Evolutionary conservation across 192 early-diverging fungal genomes (phyloP).

Genomic region (Linnemannia schmuckeri): DNA sequence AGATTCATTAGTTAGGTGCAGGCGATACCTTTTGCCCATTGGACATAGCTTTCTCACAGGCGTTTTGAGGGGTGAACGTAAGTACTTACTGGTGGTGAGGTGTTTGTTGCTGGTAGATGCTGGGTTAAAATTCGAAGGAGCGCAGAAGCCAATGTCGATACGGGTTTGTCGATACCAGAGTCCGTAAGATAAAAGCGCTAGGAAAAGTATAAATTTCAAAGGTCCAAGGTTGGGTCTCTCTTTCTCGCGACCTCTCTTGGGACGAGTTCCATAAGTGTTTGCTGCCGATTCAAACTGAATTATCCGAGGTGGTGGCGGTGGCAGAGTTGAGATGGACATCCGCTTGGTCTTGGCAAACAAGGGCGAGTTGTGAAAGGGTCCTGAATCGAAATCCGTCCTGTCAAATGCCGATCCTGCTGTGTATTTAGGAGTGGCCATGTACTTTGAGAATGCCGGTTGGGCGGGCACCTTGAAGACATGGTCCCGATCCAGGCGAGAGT

Average conservation of each 20-base stretch:
- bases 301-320: neutral
- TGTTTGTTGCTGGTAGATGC: neutral
- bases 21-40: neutral
- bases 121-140: neutral
- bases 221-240: neutral
- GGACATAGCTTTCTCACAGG: neutral
- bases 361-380: slow-evolving; percentile 17
- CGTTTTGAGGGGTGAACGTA: no score
- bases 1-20: neutral
- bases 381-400: neutral
- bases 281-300: slow-evolving; percentile 1
- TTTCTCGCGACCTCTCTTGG: neutral
- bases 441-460: slow-evolving; percentile 13
- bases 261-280: neutral
- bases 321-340: neutral
- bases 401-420: neutral
- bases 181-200: slow-evolving; percentile 19
- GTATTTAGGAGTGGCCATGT: slow-evolving; percentile 16
- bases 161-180: slow-evolving; percentile 50
- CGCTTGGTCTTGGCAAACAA: slow-evolving; percentile 19
- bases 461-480: neutral
- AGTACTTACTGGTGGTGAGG: neutral
- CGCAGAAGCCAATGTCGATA: slow-evolving; percentile 42
- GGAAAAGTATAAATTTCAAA: slow-evolving; percentile 1
- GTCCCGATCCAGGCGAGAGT: neutral